These are phyloP conservation scores for Hypoxylon sp. DNA, from an alignment of 2,329 filamentous ascomycete genomes.

Conservation along the genomic window DNA sequence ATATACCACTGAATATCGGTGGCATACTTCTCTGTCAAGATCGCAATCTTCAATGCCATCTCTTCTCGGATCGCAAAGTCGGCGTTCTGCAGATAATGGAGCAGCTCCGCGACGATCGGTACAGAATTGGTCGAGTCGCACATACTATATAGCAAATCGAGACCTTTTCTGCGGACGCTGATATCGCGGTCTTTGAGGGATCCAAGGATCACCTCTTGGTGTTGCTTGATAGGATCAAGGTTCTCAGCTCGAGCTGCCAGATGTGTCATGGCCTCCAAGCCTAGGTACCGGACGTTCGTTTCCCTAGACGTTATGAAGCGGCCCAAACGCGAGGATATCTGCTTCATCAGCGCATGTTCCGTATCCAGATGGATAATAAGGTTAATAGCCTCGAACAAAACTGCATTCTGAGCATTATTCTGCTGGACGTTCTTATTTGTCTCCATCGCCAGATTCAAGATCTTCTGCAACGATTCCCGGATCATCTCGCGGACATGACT, in stretches of 20 bases:
- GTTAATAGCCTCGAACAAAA: slow-evolving; percentile 98
- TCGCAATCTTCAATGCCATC: slow-evolving; percentile 99
- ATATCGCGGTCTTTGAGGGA: slow-evolving; percentile 97
- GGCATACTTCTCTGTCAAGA: slow-evolving; percentile 97
- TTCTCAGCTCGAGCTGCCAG: slow-evolving; percentile 94
- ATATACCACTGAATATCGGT: slow-evolving; percentile 99
- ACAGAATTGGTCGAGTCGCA: slow-evolving; percentile 96
- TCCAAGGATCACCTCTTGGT: slow-evolving; percentile 95
- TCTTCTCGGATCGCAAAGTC: slow-evolving; percentile 99
- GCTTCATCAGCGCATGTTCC: slow-evolving; percentile 93
- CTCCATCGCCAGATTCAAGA: slow-evolving; percentile 91
- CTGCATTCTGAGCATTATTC: slow-evolving; percentile 98
- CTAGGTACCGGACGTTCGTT: slow-evolving; percentile 96
- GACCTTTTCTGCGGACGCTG: slow-evolving; percentile 93
- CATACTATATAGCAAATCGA: slow-evolving; percentile 99
- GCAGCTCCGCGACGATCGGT: slow-evolving; percentile 90
- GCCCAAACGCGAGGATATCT: slow-evolving; percentile 90
- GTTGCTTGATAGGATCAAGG: slow-evolving; percentile 96
- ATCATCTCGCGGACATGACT: slow-evolving; percentile 93
- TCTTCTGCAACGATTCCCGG: slow-evolving; percentile 89
- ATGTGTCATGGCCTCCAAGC: slow-evolving; percentile 98
- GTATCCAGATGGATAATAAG: slow-evolving; percentile 98
- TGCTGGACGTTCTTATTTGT: slow-evolving; percentile 98
- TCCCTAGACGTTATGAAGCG: slow-evolving; percentile 97
- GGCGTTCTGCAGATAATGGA: slow-evolving; percentile 94